A percentile compares a stretch with the other conserved stretches of the same genome.
These are phyloP conservation scores for Trichophyton verrucosum DNA, from an alignment of 2,329 filamentous ascomycete genomes.

Conservation along the genomic window DNA sequence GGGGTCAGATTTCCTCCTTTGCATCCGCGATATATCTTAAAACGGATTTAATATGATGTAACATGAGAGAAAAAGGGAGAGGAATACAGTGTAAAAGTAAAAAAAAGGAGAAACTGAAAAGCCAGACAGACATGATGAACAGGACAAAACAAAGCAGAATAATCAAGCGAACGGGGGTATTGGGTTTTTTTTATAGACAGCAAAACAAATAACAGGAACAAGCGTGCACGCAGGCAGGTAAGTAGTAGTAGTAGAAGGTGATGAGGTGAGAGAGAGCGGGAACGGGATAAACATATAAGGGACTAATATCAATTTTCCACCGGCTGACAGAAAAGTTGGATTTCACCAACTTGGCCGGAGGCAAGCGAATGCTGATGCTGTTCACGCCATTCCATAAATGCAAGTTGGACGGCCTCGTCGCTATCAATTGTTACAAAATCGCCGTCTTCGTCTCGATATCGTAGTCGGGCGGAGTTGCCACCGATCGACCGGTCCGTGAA, in stretches of 20 bases:
- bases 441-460: constrained; percentile 83
- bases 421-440: constrained; percentile 89
- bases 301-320: constrained; percentile 19
- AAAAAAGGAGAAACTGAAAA: neutral
- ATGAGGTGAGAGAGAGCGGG: neutral
- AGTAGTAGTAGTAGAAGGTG: too few species aligned
- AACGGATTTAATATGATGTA: constrained; percentile 1
- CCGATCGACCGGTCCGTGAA: constrained; percentile 76
- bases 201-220: neutral
- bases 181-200: neutral
- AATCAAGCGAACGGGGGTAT: constrained; percentile 2
- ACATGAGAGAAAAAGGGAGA: neutral
- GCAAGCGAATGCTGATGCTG: constrained; percentile 49
- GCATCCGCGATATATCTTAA: neutral
- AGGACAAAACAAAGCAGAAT: neutral
- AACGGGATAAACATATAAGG: neutral
- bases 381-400: constrained; percentile 89
- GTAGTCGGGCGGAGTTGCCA: constrained; percentile 69
- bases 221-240: too few species aligned
- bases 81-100: neutral
- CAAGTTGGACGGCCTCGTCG: constrained; percentile 92
- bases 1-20: neutral
- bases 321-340: constrained; percentile 69
- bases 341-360: constrained; percentile 68
- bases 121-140: neutral